A percentile compares a stretch with the other conserved stretches of the same genome.
Conservation (phyloP, 768 basidiomycete genomes). For the Lactifluus hygrophoroides region DNA sequence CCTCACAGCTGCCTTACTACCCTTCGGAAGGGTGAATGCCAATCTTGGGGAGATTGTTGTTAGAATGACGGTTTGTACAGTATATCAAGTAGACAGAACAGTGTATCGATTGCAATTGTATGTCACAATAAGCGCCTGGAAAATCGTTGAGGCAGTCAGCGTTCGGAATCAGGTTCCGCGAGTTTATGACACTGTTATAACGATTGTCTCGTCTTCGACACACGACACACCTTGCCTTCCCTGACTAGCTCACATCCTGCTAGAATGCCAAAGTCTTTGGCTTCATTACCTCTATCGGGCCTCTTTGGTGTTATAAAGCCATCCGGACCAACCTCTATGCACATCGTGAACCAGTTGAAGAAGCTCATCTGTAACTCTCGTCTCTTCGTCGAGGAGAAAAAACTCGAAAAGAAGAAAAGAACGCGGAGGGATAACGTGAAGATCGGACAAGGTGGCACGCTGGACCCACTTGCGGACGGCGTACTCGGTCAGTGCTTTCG, state of each 20-base stretch:
- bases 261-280: slow-evolving; percentile 2
- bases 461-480: slow-evolving; percentile 95
- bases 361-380: slow-evolving; percentile 65
- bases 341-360: slow-evolving; percentile 78
- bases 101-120: neutral
- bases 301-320: slow-evolving; percentile 89
- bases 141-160: no score
- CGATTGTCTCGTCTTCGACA: neutral
- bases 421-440: slow-evolving; percentile 48
- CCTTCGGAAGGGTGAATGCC: slow-evolving; percentile 1
- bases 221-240: neutral
- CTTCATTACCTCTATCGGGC: slow-evolving; percentile 59
- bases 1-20: neutral
- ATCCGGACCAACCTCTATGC: slow-evolving; percentile 89
- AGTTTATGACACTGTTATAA: neutral
- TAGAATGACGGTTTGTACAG: neutral
- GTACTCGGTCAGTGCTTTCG: slow-evolving; percentile 59
- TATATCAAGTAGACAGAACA: neutral
- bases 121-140: neutral
- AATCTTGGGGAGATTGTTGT: neutral
- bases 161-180: neutral
- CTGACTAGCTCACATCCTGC: neutral
- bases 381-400: slow-evolving; percentile 59
- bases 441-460: slow-evolving; percentile 88
- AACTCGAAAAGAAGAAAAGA: slow-evolving; percentile 46